Evolutionary conservation across 2,329 filamentous ascomycete genomes (phyloP), one percentile per base, ranked within the genome.

Genomic region (Sphaerostilbella broomeana): DNA sequence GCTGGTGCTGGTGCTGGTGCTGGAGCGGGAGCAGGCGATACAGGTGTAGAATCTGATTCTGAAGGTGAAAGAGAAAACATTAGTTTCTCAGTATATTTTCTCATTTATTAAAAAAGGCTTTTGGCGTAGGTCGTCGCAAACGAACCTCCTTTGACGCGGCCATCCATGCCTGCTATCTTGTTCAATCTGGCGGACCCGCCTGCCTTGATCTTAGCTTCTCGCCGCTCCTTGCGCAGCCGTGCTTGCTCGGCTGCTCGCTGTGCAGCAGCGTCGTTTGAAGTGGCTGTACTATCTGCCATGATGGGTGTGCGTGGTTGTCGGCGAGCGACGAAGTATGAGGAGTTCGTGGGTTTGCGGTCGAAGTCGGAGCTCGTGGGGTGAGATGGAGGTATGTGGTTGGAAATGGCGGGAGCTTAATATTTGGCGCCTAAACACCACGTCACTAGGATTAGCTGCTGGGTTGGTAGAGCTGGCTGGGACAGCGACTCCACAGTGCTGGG

Each of bases 141-240:
- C 45, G 32, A 40, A 64, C 62, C 61, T 48, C 56, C 55, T 30
- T 53, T 50, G 10, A 63, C 26, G 10, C 61, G 58, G n/a, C 61
- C 61, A 19, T 79, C 80, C 18, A 86, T 63, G 2, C 81, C 79
- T 10, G 81, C 86, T 59, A 92, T 92, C 60, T 75, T 83, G 53
- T 84, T 80, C 46, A 92, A 64, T 45, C 86, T 69, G 26, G 79
- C 73, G 13, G 78, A 75, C 42, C 82, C 85, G 44, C 81, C 79
- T 35, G 80, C 77, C 52, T 74, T 77, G 62, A 89, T 79, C 69
- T 89, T 90, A 42, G 84, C 84, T 59, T 87, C 81, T 34, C 85
- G 75, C 26, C 84, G 78, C 60, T 89, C 84, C 60, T 87, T 86
- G 51, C 86, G 81, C 42, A 86, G 69, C 32, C 84, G 79, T 25